These are phyloP conservation scores for Podochytrium sp. DNA, from an alignment of 192 early-diverging fungal species.

Conservation along the genomic window DNA sequence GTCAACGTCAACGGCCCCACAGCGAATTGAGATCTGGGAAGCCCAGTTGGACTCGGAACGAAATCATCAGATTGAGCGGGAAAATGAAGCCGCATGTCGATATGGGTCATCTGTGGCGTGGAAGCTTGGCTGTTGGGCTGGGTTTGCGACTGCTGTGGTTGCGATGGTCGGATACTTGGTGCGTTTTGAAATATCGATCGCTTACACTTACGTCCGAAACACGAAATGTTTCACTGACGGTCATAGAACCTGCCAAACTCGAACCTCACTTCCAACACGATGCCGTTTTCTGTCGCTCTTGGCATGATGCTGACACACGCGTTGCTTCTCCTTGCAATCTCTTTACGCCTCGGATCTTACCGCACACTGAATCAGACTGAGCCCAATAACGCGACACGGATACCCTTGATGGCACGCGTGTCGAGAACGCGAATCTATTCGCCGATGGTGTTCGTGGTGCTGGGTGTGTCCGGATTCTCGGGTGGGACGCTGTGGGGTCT, in stretches of 20 bases:
- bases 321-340: conserved; percentile 5
- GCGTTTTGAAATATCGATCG: not conserved
- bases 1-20: too few species aligned
- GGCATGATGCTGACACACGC: conserved; percentile 8
- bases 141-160: not conserved
- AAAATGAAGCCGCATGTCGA: too few species aligned
- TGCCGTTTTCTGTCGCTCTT: conserved; percentile 12
- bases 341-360: conserved; percentile 12
- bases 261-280: not conserved
- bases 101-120: conserved; percentile 1
- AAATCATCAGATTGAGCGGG: too few species aligned
- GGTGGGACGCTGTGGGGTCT: conserved; percentile 1
- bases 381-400: not conserved
- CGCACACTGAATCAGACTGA: not conserved
- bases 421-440: conserved; percentile 3
- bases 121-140: conserved; percentile 18
- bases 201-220: not conserved
- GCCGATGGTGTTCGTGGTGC: not conserved
- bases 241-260: not conserved
- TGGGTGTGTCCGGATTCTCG: conserved; percentile 2
- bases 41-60: too few species aligned
- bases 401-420: too few species aligned
- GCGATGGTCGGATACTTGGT: conserved; percentile 17
- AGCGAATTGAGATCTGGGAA: too few species aligned
- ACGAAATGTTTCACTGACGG: too few species aligned